Evolutionary conservation across 768 basidiomycete genomes (phyloP).

Genomic region (Lentinula sp.): DNA sequence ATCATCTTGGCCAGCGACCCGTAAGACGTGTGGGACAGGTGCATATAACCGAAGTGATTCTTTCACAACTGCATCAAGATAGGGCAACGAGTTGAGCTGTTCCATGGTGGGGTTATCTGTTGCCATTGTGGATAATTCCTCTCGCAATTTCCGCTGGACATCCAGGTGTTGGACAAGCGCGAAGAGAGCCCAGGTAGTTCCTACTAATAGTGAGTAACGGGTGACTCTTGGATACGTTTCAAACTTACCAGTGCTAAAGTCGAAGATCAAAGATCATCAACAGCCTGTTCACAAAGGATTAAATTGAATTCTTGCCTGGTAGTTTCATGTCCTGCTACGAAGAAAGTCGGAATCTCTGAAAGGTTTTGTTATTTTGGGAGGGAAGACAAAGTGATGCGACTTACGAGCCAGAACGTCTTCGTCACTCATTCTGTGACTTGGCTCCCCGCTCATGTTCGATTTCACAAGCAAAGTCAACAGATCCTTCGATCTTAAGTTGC

Average conservation of each 20-base stretch:
- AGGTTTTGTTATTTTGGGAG: not conserved
- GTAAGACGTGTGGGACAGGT: slow-evolving; percentile 23
- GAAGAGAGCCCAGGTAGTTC: slow-evolving; percentile 38
- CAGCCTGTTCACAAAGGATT: not conserved
- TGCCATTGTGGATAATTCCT: slow-evolving; percentile 31
- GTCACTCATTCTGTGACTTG: slow-evolving; percentile 50
- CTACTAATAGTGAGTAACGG: slow-evolving; percentile 5
- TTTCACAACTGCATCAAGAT: slow-evolving; percentile 41
- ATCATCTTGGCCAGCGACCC: slow-evolving; percentile 28
- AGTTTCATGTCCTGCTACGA: slow-evolving; percentile 38
- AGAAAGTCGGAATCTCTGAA: slow-evolving; percentile 38
- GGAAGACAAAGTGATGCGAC: not conserved
- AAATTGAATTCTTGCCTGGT: slow-evolving; percentile 15
- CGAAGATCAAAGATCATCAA: not conserved
- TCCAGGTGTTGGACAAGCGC: slow-evolving; percentile 29
- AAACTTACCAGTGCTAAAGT: not conserved
- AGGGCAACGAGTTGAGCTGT: slow-evolving; percentile 40
- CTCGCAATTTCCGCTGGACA: slow-evolving; percentile 35
- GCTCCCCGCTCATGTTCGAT: slow-evolving; percentile 61
- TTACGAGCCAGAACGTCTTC: slow-evolving; percentile 53
- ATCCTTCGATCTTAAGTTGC: slow-evolving; percentile 37
- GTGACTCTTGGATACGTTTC: not conserved
- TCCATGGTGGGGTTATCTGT: slow-evolving; percentile 45
- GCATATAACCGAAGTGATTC: slow-evolving; percentile 38
- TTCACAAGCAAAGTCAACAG: slow-evolving; percentile 53